Conservation (phyloP, 192 early-diverging fungal species). For the Cetraspora pellucida region DNA sequence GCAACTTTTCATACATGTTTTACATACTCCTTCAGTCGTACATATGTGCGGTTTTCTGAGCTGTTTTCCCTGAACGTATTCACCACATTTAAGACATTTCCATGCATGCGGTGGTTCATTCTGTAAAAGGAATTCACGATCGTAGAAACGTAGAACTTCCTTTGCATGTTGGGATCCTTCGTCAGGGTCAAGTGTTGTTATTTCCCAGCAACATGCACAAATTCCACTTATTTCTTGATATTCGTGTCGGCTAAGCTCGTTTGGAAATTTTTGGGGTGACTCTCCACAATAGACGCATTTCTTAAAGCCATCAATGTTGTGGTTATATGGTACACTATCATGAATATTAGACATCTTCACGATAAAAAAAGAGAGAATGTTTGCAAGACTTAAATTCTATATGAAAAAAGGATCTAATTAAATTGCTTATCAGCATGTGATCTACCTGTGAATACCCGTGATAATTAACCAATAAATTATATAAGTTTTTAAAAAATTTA, state of each 20-base stretch:
- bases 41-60: neutral
- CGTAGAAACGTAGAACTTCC: neutral
- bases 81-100: conserved; percentile 5
- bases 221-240: neutral
- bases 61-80: neutral
- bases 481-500: too few relatives aligned
- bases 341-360: neutral
- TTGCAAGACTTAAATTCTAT: too few relatives aligned
- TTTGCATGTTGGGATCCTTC: neutral
- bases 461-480: too few relatives aligned
- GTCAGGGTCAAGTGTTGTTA: neutral
- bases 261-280: neutral
- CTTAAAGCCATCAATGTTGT: neutral
- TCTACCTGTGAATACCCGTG: too few relatives aligned
- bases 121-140: neutral
- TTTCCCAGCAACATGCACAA: neutral
- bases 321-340: neutral
- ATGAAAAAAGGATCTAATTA: too few relatives aligned
- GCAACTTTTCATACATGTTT: neutral
- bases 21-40: neutral
- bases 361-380: too few relatives aligned
- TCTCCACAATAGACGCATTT: neutral
- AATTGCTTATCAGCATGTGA: too few relatives aligned
- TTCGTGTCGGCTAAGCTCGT: neutral
- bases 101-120: neutral